phyloP scores from a whole-genome alignment of 2,329 filamentous ascomycete species.

The Dryadomyces quercivorus region DNA sequence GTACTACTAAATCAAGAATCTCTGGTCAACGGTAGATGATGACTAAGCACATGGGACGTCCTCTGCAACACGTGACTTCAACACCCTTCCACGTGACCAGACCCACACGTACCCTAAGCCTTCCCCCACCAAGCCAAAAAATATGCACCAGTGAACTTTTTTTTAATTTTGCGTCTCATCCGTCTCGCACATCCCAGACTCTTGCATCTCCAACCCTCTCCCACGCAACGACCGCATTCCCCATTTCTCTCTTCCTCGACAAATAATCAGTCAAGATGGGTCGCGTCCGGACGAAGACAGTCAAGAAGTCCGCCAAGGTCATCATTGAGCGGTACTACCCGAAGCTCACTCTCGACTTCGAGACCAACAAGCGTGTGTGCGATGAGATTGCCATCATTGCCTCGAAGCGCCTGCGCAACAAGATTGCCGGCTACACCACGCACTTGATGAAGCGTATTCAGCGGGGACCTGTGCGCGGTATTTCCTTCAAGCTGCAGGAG shows the following conservation, averaged over 20 bases:
- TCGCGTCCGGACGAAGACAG: constrained; percentile 59
- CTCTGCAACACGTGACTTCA: not conserved
- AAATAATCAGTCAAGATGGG: constrained; percentile 47
- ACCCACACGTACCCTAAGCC: constrained; percentile 4
- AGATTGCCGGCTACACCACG: constrained; percentile 97
- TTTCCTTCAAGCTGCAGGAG: constrained; percentile 99
- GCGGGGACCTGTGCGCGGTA: constrained; percentile 96
- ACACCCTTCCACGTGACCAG: not conserved
- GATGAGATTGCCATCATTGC: constrained; percentile 99
- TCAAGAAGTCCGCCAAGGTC: constrained; percentile 86
- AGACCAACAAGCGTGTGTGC: constrained; percentile 82
- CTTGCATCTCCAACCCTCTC: not conserved
- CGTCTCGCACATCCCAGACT: not conserved
- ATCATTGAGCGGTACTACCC: constrained; percentile 99
- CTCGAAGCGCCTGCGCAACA: constrained; percentile 98
- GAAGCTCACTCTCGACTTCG: constrained; percentile 97
- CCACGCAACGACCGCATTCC: constrained; percentile 3
- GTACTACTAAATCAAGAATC: constrained; percentile 6
- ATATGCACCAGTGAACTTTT: not conserved
- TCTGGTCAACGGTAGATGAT: not conserved
- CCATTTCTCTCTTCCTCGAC: constrained; percentile 16
- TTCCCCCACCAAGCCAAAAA: constrained; percentile 2
- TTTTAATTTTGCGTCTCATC: not conserved
- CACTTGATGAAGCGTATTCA: constrained; percentile 99
- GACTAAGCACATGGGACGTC: too few relatives aligned